Evolutionary conservation across 441 rosid genomes (phyloP).

Genomic region (Lagerstroemia fauriei): DNA sequence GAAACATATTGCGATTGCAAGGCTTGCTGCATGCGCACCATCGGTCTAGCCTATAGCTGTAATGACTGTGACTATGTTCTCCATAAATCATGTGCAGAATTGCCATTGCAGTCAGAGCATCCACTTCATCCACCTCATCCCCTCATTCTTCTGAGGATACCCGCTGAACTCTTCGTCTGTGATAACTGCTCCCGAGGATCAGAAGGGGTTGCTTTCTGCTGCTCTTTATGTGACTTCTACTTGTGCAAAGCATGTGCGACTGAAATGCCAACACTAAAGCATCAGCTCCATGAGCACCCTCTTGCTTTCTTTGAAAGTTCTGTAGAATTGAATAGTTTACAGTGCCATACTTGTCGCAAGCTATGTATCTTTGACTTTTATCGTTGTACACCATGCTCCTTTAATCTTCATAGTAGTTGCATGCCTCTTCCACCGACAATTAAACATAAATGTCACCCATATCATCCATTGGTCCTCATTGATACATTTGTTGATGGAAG

Average conservation of each 20-base stretch:
- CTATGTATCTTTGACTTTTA: background rate
- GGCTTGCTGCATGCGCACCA: background rate
- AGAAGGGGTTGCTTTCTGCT: background rate
- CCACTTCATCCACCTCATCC: background rate
- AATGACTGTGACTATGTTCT: background rate
- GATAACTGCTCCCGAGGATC: background rate
- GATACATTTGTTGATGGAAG: background rate
- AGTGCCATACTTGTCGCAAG: background rate
- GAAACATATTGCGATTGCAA: background rate
- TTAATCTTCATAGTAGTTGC: conserved; percentile 7
- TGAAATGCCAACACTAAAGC: background rate
- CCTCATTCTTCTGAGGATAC: too few relatives aligned
- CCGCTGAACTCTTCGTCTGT: background rate
- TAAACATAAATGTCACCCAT: background rate
- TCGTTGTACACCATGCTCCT: background rate
- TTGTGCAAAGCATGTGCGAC: background rate
- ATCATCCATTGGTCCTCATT: background rate
- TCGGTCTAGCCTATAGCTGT: background rate
- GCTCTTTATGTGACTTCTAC: background rate
- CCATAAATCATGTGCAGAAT: background rate
- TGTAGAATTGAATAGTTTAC: too few relatives aligned
- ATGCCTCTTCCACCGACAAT: background rate
- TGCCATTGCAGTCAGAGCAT: background rate
- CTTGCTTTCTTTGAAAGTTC: background rate
- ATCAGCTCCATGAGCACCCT: background rate